These are phyloP conservation scores for Phanerochaete sordida DNA, from an alignment of 768 basidiomycete species.

Conservation along the genomic window DNA sequence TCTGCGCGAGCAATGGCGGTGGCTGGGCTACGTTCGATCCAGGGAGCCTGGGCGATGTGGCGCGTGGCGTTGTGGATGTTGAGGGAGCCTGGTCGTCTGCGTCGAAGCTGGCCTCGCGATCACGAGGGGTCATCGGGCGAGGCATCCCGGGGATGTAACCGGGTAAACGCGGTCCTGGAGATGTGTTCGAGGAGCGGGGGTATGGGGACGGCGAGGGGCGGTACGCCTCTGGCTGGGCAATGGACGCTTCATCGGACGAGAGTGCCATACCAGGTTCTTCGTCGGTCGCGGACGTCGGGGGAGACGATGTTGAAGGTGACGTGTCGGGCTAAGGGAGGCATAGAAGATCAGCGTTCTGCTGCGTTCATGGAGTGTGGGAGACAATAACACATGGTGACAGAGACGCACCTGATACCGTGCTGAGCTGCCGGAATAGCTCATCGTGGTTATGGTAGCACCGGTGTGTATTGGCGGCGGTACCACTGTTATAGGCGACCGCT, in stretches of 20 bases:
- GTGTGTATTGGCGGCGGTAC: conserved; percentile 7
- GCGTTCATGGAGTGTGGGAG: conserved; percentile 5
- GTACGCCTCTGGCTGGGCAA: conserved; percentile 28
- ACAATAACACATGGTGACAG: conserved; percentile 4
- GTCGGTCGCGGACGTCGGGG: conserved; percentile 24
- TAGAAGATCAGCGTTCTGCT: conserved; percentile 1
- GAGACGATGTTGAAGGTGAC: conserved; percentile 10
- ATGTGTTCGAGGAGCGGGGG: conserved; percentile 45
- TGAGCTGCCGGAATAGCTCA: conserved; percentile 1
- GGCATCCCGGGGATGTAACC: conserved; percentile 92
- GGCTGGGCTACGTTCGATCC: conserved; percentile 23
- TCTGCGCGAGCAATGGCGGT: conserved; percentile 33
- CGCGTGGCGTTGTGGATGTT: conserved; percentile 69
- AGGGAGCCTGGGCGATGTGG: conserved; percentile 57
- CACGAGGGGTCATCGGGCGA: conserved; percentile 86
- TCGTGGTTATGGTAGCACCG: neutral
- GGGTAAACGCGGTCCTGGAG: conserved; percentile 55
- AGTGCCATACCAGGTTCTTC: conserved; percentile 68
- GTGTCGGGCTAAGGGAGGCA: conserved; percentile 15
- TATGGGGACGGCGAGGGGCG: conserved; percentile 42
- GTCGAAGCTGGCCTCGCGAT: conserved; percentile 46
- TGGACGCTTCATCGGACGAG: conserved; percentile 49
- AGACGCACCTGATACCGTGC: conserved; percentile 14
- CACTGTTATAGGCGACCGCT: conserved; percentile 46
- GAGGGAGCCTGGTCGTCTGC: conserved; percentile 69